These are phyloP conservation scores for Hamamelis virginiana DNA, from an alignment of 164 flowering plant species.

Conservation along the genomic window DNA sequence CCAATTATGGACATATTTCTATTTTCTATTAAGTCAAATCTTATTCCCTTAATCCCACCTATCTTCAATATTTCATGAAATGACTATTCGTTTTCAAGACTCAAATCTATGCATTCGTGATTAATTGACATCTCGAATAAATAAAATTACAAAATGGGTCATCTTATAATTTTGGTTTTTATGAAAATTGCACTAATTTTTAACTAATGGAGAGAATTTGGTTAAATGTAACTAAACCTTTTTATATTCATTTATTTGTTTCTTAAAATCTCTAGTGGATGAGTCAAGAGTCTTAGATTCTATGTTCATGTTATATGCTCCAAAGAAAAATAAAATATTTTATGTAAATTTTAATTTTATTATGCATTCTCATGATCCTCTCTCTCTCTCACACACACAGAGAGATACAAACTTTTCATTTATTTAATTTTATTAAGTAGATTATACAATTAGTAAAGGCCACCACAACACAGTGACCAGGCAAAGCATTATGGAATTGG, in stretches of 20 bases:
- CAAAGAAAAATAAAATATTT: constrained; percentile 7
- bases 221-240: constrained; percentile 10
- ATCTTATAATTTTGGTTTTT: neutral
- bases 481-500: constrained; percentile 25
- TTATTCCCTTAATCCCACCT: neutral
- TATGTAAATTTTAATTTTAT: neutral
- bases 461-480: constrained; percentile 28
- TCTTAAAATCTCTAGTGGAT: constrained; percentile 42
- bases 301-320: constrained; percentile 14
- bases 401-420: too few relatives aligned
- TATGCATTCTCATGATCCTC: neutral
- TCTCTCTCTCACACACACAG: neutral
- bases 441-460: neutral
- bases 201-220: neutral
- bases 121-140: too few relatives aligned
- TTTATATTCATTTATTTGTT: constrained; percentile 1
- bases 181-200: neutral
- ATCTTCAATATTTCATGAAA: too few relatives aligned
- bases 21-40: too few relatives aligned
- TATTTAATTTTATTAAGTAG: neutral
- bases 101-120: too few relatives aligned
- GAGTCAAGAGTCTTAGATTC: constrained; percentile 63
- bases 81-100: too few relatives aligned
- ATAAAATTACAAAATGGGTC: neutral
- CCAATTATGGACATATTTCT: neutral